A percentile compares a stretch with the other conserved stretches of the same genome.
Evolutionary conservation across 768 basidiomycete species (phyloP).

Genomic region (Melanogaster broomeanus): DNA sequence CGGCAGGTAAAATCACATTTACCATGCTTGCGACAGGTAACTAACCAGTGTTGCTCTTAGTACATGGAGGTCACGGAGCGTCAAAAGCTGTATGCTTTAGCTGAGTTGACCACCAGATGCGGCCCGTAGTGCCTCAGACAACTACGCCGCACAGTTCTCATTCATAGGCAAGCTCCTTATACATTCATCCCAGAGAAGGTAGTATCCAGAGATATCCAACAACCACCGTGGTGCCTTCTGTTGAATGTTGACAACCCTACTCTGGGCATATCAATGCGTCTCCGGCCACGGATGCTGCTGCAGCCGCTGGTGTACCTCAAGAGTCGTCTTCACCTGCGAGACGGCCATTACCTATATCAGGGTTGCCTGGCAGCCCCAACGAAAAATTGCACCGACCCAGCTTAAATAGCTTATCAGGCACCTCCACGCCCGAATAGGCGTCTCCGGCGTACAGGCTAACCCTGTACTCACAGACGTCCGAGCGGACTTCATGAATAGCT

Average conservation of each 20-base stretch:
- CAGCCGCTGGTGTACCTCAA: too few species aligned
- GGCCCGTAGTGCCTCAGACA: constrained; percentile 20
- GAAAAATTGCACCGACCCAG: constrained; percentile 12
- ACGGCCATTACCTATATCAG: too few species aligned
- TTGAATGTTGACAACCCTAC: not conserved
- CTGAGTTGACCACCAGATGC: constrained; percentile 19
- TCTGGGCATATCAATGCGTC: not conserved
- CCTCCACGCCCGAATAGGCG: not conserved
- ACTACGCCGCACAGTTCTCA: constrained; percentile 25
- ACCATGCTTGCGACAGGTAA: not conserved
- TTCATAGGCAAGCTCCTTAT: constrained; percentile 18
- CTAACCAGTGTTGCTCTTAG: too few species aligned
- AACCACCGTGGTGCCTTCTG: too few species aligned
- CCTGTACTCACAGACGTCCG: constrained; percentile 19
- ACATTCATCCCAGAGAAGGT: too few species aligned
- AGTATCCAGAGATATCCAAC: not conserved
- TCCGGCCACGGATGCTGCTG: not conserved
- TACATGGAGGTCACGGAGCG: constrained; percentile 20
- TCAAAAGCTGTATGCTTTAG: not conserved
- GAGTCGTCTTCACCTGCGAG: too few species aligned
- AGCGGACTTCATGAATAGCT: constrained; percentile 24
- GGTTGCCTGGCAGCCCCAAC: too few species aligned
- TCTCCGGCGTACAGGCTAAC: not conserved
- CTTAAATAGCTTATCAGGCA: not conserved
- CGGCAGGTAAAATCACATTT: not conserved